Evolutionary conservation across 2,329 filamentous ascomycete genomes (phyloP), one percentile per base, ranked within the genome.

Genomic region (Ceratocystis diversiconidia): DNA sequence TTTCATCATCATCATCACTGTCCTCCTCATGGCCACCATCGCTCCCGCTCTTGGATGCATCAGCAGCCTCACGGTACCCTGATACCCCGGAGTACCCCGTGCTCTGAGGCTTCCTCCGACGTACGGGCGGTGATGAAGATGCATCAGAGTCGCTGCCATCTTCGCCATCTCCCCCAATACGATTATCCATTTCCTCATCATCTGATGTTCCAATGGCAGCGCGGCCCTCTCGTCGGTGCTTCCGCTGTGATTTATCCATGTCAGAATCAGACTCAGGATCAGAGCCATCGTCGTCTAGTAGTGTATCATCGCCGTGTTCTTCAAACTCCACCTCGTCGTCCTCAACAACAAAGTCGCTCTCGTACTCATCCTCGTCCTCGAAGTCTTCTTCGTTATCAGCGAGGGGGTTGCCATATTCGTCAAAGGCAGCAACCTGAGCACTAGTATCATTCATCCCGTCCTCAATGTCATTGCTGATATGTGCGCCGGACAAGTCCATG

Each of bases 261-360:
- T 55, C 52, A 25, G 25, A 22, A 22, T 28, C 55, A 12, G 55
- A 59, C 28, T 12, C 28, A 3, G 50, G 5, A 17, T 61, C 64
- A 2, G 25, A 8, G 12, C 62, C 60, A 19, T 7, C 28, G 57
- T 65, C 63, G 30, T 65, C 64, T 19, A 43, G 64, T 5, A 65
- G 44, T 10, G 44, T 41, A 32, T 65, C 43, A n/a, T 25, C 43
- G 15, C 12, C 17, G 25, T 44, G 46, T 3, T 66, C 64, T 7
- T 36, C 64, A 61, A 61, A 66, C 48, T 66, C 64, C 25, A 66
- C 44, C 19, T 66, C 64, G 64, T 50, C 64, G 50, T 65, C 64
- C 15, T 41, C 57, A 30, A 65, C 64, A 19, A 65, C 59, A 62
- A 65, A 65, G 44, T 65, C 64, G n/a, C 64, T 65, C 12, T 65